Conservation (phyloP, 1,284 basidiomycete species). For the Ustilago sp. region DNA sequence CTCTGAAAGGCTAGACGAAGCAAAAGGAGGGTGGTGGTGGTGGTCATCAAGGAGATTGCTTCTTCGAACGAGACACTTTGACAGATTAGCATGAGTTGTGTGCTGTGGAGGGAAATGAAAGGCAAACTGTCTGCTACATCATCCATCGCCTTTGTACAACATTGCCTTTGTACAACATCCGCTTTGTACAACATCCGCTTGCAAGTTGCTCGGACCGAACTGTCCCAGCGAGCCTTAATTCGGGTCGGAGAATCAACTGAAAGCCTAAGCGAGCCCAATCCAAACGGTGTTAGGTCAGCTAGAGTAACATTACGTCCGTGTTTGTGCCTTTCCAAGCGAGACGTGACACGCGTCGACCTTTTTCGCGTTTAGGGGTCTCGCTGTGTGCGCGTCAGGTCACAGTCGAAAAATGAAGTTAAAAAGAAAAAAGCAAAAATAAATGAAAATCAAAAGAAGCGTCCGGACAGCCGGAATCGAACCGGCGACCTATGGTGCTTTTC, state of each 20-base stretch:
- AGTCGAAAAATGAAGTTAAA: neutral
- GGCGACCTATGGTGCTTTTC: constrained; percentile 57
- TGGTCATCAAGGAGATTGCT: constrained; percentile 6
- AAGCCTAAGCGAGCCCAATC: neutral
- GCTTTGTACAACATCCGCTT: neutral
- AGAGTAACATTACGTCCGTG: too few relatives aligned
- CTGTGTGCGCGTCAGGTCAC: neutral
- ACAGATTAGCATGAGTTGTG: constrained; percentile 4
- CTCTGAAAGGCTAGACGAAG: neutral
- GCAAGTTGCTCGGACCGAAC: too few relatives aligned
- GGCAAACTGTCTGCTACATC: neutral
- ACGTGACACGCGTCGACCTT: constrained; percentile 14
- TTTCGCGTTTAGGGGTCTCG: neutral
- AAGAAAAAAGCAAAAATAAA: too few relatives aligned
- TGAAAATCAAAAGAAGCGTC: constrained; percentile 45
- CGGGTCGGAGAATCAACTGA: neutral
- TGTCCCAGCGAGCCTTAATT: neutral
- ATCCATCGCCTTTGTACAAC: too few relatives aligned
- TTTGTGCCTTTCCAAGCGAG: neutral
- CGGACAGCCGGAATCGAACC: constrained; percentile 58
- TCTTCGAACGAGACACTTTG: neutral
- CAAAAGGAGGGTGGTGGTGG: constrained; percentile 8
- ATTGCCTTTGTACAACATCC: neutral
- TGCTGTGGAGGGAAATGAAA: constrained; percentile 1
- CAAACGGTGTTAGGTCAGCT: too few relatives aligned